Conservation (phyloP, 208 protist species). For the Blechomonas ayalai region DNA sequence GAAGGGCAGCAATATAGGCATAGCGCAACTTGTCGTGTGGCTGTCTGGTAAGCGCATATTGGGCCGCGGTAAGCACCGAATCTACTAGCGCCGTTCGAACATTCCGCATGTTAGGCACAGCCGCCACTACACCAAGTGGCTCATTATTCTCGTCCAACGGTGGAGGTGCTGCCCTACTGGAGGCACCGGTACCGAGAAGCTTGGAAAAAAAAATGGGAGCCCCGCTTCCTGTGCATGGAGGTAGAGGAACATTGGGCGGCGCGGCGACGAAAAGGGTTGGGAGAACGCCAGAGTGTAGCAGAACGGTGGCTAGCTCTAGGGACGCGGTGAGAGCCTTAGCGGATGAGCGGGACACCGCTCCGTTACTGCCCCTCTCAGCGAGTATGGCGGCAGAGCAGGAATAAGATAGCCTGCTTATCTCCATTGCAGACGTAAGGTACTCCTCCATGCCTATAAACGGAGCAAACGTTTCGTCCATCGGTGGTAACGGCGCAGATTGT, state of each 20-base stretch:
- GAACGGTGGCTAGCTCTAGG: constrained; percentile 46
- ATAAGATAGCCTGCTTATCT: constrained; percentile 41
- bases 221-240: constrained; percentile 7
- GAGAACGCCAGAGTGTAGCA: constrained; percentile 48
- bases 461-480: too few species aligned
- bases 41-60: constrained; percentile 28
- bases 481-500: too few species aligned
- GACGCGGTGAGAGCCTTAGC: constrained; percentile 24
- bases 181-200: constrained; percentile 22
- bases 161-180: background rate
- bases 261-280: constrained; percentile 23
- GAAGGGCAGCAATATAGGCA: constrained; percentile 50
- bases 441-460: too few species aligned
- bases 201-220: constrained; percentile 59
- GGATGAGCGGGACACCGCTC: constrained; percentile 15
- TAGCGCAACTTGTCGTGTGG: constrained; percentile 45
- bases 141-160: background rate
- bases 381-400: constrained; percentile 30
- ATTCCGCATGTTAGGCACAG: constrained; percentile 17
- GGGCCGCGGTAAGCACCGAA: constrained; percentile 32
- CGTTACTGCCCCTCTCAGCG: constrained; percentile 17
- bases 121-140: background rate
- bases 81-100: constrained; percentile 55
- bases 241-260: constrained; percentile 16
- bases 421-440: too few species aligned